A percentile compares a stretch with the other conserved stretches of the same genome.
Evolutionary conservation across 78 protist genomes (phyloP).

Genomic region (Thecamonas trahens): DNA sequence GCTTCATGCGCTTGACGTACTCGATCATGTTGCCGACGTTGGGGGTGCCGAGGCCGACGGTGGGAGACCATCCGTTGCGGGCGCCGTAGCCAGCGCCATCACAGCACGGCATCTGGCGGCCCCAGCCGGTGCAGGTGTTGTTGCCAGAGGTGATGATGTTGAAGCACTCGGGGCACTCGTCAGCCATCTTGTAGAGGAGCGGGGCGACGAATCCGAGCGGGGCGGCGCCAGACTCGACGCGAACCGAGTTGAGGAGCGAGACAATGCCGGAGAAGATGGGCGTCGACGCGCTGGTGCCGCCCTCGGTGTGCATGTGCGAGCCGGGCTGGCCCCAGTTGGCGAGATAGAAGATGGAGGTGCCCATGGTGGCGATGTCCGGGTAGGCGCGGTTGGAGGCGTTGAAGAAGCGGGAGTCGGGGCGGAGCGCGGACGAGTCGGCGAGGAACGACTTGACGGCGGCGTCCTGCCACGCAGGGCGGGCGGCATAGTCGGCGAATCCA

Average conservation of each 20-base stretch:
- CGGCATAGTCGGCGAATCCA: conserved; percentile 17
- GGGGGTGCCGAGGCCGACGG: conserved; percentile 39
- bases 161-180: conserved; percentile 21
- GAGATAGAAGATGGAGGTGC: neutral
- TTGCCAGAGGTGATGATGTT: conserved; percentile 35
- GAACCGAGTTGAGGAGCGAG: conserved; percentile 30
- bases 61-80: conserved; percentile 43
- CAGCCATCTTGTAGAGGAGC: conserved; percentile 27
- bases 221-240: conserved; percentile 7
- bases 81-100: conserved; percentile 32
- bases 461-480: conserved; percentile 13
- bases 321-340: no score
- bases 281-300: conserved; percentile 49
- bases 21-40: neutral
- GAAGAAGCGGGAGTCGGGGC: neutral
- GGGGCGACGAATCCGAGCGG: conserved; percentile 72
- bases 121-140: conserved; percentile 23
- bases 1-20: no score
- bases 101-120: neutral
- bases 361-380: conserved; percentile 32
- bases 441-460: conserved; percentile 9
- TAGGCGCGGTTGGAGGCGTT: conserved; percentile 19
- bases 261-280: conserved; percentile 55
- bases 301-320: neutral
- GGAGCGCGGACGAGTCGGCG: neutral